Evolutionary conservation across 2,329 filamentous ascomycete species (phyloP).

Genomic region (Fusarium decemcellulare): DNA sequence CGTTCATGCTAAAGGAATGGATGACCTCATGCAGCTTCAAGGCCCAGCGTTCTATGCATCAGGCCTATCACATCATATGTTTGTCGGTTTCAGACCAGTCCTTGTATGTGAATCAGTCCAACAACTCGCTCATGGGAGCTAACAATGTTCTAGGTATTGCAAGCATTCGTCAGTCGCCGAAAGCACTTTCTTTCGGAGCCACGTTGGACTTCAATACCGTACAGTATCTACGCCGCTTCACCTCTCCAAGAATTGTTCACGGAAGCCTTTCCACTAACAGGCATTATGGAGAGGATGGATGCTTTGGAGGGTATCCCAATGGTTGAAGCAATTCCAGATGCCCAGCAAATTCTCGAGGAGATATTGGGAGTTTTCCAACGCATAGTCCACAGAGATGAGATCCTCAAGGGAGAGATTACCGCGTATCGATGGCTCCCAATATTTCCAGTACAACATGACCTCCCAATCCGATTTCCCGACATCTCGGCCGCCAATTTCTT

Average conservation of each 20-base stretch:
- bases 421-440: neutral
- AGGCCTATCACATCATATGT: slow-evolving; percentile 54
- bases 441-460: neutral
- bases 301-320: neutral
- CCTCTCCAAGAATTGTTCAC: slow-evolving; percentile 24
- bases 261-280: slow-evolving; percentile 1
- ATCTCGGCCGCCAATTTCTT: slow-evolving; percentile 55
- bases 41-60: slow-evolving; percentile 48
- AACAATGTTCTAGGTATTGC: slow-evolving; percentile 9
- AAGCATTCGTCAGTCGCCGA: slow-evolving; percentile 7
- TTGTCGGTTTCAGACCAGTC: slow-evolving; percentile 57
- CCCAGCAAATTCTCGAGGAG: neutral
- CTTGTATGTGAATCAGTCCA: slow-evolving; percentile 48
- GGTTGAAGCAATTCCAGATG: neutral
- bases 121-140: neutral
- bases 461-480: slow-evolving; percentile 44
- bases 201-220: slow-evolving; percentile 20
- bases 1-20: slow-evolving; percentile 54
- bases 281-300: slow-evolving; percentile 9
- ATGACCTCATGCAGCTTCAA: slow-evolving; percentile 50
- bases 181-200: slow-evolving; percentile 16
- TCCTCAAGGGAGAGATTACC: too few species aligned
- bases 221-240: slow-evolving; percentile 7
- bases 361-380: neutral
- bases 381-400: too few species aligned